Base-by-base conservation (phyloP, 805 yeast species). In the Saccharomycopsis microspora region DNA sequence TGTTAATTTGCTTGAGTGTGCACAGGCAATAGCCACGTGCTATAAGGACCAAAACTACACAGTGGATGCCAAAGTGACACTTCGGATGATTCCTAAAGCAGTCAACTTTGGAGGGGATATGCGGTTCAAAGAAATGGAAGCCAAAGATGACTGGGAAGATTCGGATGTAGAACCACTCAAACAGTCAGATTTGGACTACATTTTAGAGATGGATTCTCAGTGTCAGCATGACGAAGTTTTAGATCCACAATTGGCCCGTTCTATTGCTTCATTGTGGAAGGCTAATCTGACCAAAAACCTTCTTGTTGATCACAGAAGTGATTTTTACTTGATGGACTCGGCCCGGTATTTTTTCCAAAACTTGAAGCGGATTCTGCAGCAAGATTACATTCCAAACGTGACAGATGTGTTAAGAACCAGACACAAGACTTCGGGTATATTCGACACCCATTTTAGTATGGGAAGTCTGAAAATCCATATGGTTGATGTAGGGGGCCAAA, bases 401-500 rank as follows among this genome's bases (percentile, higher is more conserved):
- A 76, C 80, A 36, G 97, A 89, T 64, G 80, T 88, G 32, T 69
- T 89, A 56, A 71, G 95, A 53, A 86, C 96, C 10, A 78, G 97
- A 67, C 84, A 86, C 61, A 89, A 86, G 65, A 89, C 97, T 0
- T 83, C 95, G 1, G 96, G 97, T 64, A 85, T 89, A 28, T 85
- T 81, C 57, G 96, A 88, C 61, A 80, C 86, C 50, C 71, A 75
- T 49, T 85, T 89, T 58, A 79, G 78, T 51, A 74, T 88, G 76
- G 79, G 78, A 31, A 56, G 55, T 42, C 61, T 80, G 39, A 72
- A 74, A 56, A 66, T 82, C 44, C 85, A 79, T 57, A 69, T 82
- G 56, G 79, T 70, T 59, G 97, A 89, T 63, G 96, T 89, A 43
- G 97, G 97, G 46, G 98, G 98, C 1, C 97, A 89, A 65, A 68